Evolutionary conservation across 2,329 filamentous ascomycete species (phyloP).

Genomic region (Coccinonectria pachysandricola): DNA sequence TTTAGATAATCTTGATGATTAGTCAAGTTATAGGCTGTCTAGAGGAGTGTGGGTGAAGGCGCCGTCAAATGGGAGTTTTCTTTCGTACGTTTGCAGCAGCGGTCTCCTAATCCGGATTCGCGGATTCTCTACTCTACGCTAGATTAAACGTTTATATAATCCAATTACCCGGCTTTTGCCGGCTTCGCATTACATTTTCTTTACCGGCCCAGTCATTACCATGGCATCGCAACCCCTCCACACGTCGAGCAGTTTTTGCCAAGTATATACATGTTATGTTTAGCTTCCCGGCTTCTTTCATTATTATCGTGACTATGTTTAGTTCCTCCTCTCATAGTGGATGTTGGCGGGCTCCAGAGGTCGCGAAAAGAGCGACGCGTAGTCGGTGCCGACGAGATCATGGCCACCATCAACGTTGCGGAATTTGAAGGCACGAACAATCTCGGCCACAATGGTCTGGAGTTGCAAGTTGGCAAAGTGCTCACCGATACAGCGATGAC

Average conservation of each 20-base stretch:
- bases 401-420: constrained; percentile 62
- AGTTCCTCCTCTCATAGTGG: constrained; percentile 61
- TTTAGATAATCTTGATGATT: too few species aligned
- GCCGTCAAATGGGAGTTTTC: too few species aligned
- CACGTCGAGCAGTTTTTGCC: constrained; percentile 10
- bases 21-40: too few species aligned
- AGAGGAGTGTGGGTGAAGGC: too few species aligned
- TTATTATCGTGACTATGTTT: constrained; percentile 7
- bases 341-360: constrained; percentile 62
- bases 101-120: too few species aligned
- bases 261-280: constrained; percentile 17
- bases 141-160: too few species aligned
- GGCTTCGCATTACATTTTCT: too few species aligned
- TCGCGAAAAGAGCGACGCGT: constrained; percentile 61
- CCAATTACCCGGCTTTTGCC: too few species aligned
- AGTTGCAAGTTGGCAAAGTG: constrained; percentile 93
- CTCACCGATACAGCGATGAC: constrained; percentile 92
- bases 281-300: constrained; percentile 8
- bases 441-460: constrained; percentile 68
- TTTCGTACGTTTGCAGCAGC: too few species aligned
- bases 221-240: constrained; percentile 17
- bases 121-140: too few species aligned
- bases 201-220: constrained; percentile 17
- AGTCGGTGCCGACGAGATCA: constrained; percentile 58
- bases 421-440: constrained; percentile 74